Base-by-base conservation (phyloP, 805 yeast genomes). In the Candida railenensis region DNA sequence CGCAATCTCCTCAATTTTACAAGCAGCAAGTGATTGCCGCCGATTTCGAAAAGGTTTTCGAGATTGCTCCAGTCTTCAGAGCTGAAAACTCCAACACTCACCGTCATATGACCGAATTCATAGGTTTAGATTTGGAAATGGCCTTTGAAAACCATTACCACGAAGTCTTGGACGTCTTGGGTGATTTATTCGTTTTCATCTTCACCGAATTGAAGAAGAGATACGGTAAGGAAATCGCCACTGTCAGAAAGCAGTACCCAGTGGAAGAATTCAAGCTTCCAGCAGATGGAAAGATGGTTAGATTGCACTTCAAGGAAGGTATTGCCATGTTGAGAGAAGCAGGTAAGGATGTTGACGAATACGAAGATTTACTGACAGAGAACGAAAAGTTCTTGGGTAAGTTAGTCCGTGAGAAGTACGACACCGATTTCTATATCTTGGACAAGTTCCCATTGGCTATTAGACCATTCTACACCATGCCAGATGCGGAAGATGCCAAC, bases 381-480 rank as follows among this genome's bases (percentile, higher is more conserved):
- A 87, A 92, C 71, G 99, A 94, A 73, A 90, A 89, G 73, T 77
- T 89, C 50, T 79, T 94, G 58, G 99, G 99, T 67, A 84, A 82
- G 64, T 73, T 94, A 52, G 94, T 94, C 36, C 84, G 91, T 65
- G 97, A 90, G 50, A 85, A 91, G 73, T 92, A 91, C 72, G 89
- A 91, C 73, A 94, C 99, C 46, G 99, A 94, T 74, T 94, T 94
- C 80, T 94, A 91, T 76, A 88, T 94, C 62, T 82, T 94, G 71
- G 99, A 94, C 79, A 94, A 94, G 71, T 94, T 94, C 88, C 99
- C 99, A 61, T 78, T 90, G 63, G 94, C 89, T 25, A 81, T 91
- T 46, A 85, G 99, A 78, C 99, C 99, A 48, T 94, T 94, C 81
- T 94, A 94, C 81, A 94, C 99, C 42, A 94, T 94, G 99, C 98